phyloP scores from a whole-genome alignment of 140 eudicot species.

The Flaveria floridana region DNA sequence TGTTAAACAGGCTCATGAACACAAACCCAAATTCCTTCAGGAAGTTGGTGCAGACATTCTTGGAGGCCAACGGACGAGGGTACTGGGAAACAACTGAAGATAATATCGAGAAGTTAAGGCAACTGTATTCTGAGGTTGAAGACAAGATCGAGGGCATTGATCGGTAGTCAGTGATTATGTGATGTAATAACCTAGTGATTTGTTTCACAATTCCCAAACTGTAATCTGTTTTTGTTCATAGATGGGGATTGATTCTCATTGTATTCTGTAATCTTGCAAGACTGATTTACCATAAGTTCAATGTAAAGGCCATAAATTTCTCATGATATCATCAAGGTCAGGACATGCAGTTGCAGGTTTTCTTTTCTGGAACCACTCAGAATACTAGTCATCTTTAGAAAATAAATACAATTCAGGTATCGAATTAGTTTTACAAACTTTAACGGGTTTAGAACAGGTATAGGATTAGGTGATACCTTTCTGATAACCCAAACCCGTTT shows the following conservation, averaged over 20 bases:
- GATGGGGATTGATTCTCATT: constrained; percentile 29
- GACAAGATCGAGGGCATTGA: constrained; percentile 97
- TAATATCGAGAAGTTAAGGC: constrained; percentile 74
- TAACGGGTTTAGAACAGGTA: neutral
- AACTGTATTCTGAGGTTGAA: constrained; percentile 91
- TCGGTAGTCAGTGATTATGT: constrained; percentile 38
- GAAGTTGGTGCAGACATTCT: constrained; percentile 87
- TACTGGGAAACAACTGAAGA: constrained; percentile 96
- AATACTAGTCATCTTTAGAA: neutral
- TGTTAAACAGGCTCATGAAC: constrained; percentile 89
- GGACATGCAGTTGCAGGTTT: neutral
- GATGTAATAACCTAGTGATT: constrained; percentile 31
- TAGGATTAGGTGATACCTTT: neutral
- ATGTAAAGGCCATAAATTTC: constrained; percentile 31
- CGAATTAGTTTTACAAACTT: neutral
- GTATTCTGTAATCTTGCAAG: constrained; percentile 26
- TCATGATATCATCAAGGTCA: neutral
- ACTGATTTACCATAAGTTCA: constrained; percentile 24
- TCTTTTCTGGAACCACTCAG: neutral
- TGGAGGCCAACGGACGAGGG: constrained; percentile 98
- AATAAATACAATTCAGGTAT: neutral
- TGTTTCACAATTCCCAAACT: constrained; percentile 34
- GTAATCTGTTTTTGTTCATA: constrained; percentile 28
- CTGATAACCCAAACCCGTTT: neutral
- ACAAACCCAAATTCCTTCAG: constrained; percentile 92